A percentile compares a stretch with the other conserved stretches of the same genome.
phyloP scores from a whole-genome alignment of 345 rosid species.

The Corchorus capsularis region DNA sequence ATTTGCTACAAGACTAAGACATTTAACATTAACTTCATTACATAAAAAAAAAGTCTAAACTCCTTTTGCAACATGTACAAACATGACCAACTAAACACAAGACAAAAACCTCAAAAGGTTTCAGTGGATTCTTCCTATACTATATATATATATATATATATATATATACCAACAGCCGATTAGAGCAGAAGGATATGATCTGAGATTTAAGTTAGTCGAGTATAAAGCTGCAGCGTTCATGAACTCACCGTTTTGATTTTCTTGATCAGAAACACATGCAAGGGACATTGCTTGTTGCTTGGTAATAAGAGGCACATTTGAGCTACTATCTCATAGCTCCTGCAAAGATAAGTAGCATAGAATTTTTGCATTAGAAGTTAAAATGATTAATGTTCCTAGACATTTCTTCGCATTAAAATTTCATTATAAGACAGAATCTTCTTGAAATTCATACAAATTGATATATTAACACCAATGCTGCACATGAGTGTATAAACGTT shows the following conservation, averaged over 20 bases:
- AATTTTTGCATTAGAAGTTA: neutral
- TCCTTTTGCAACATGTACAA: neutral
- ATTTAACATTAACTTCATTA: neutral
- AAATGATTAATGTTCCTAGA: neutral
- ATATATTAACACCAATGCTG: neutral
- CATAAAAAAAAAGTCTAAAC: neutral
- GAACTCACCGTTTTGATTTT: neutral
- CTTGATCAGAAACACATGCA: neutral
- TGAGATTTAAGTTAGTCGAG: neutral
- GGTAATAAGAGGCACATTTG: neutral
- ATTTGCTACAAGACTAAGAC: neutral
- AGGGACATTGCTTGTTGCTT: too few species aligned
- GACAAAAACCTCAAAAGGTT: neutral
- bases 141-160: neutral
- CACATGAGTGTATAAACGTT: neutral
- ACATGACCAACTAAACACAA: neutral
- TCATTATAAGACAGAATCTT: neutral
- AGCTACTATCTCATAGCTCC: slow-evolving; percentile 27
- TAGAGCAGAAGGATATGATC: neutral
- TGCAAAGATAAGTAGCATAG: slow-evolving; percentile 18
- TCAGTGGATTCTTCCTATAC: neutral
- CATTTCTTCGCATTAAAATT: neutral
- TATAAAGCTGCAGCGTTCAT: neutral
- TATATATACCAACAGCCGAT: neutral
- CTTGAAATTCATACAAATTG: neutral